Evolutionary conservation across 73 alveolate species (phyloP), one percentile per base, ranked within the genome.

Genomic region (Durusdinium trenchii): DNA sequence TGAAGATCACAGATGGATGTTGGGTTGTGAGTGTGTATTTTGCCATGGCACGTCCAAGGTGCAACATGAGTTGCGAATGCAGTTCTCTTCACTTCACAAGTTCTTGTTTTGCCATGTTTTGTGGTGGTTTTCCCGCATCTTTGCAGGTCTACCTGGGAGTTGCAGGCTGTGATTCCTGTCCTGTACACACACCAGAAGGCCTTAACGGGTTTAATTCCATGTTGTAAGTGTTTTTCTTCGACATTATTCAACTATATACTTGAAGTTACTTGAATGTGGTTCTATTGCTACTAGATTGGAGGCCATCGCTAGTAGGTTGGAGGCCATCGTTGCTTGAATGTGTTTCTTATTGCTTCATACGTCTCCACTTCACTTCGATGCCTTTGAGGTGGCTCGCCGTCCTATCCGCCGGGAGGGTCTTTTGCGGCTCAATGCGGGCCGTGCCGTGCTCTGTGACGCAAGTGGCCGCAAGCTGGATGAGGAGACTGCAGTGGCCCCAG

Each of bases 161-260:
- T 84, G 36, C 75, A 48, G 36, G 76, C 94, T 1, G 36, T 75
- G 42, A 84, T 84, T 51, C 94, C 94, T 28, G 94, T 84, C 76
- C 94, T 84, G 54, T 84, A 84, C 78, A 84, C 94, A 3, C 94
- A 84, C 36, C 94, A 84, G 75, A 84, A 84, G 75, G 94, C 52
- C n/a, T n/a, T n/a, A n/a, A n/a, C n/a, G n/a, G n/a, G n/a, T n/a
- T n/a, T n/a, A n/a, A n/a, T n/a, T n/a, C n/a, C n/a, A n/a, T n/a
- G n/a, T n/a, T n/a, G n/a, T n/a, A n/a, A n/a, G n/a, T n/a, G n/a
- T n/a, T n/a, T n/a, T n/a, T n/a, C n/a, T n/a, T n/a, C n/a, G n/a
- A n/a, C n/a, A n/a, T n/a, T n/a, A n/a, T n/a, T n/a, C n/a, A n/a
- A n/a, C n/a, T n/a, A 54, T 54, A 43, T 0, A 2, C 36, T 43